Percentiles rank a stretch among this genome's conserved stretches.
Conservation (phyloP, 129 eudicot genomes). For the Pulicaria dysenterica region DNA sequence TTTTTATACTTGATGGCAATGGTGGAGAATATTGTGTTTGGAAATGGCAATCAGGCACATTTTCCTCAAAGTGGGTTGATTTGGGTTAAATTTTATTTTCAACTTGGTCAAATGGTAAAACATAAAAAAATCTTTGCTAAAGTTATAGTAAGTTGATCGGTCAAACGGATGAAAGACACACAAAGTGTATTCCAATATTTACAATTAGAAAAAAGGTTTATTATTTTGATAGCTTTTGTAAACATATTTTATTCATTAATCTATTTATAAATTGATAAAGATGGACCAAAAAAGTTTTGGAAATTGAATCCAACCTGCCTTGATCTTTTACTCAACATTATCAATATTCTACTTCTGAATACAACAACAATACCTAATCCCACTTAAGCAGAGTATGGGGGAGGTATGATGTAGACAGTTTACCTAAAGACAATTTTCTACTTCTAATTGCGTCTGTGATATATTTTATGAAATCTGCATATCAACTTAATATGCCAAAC, state of each 20-base stretch:
- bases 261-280: background rate
- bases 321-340: background rate
- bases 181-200: conserved; percentile 7
- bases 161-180: background rate
- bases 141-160: background rate
- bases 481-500: background rate
- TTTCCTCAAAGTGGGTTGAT: background rate
- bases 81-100: background rate
- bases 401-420: too few species aligned
- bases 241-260: background rate
- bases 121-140: background rate
- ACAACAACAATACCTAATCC: too few species aligned
- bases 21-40: background rate
- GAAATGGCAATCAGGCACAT: background rate
- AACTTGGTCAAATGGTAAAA: background rate
- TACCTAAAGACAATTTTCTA: too few species aligned
- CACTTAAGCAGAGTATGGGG: too few species aligned
- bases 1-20: conserved; percentile 9
- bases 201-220: background rate
- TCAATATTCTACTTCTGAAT: background rate
- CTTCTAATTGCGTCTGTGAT: background rate
- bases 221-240: background rate
- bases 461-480: background rate
- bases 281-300: background rate
- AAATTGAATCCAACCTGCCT: background rate